Conservation (phyloP, 257 asterid genomes). For the Solanum neorickii region DNA sequence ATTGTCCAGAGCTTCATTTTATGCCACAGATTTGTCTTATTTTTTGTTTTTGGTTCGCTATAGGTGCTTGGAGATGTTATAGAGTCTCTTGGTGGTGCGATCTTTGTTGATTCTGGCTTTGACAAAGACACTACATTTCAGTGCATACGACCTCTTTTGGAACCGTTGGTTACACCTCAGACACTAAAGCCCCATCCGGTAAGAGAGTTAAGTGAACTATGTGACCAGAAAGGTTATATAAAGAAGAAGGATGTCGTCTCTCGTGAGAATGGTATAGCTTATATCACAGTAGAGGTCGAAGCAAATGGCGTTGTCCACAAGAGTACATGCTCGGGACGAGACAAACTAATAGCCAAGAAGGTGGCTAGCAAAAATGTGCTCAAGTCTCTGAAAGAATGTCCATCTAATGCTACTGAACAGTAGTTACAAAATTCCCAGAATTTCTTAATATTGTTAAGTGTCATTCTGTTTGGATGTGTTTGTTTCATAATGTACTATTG, state of each 20-base stretch:
- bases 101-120: conserved; percentile 59
- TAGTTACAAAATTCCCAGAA: background rate
- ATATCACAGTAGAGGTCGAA: conserved; percentile 39
- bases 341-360: conserved; percentile 30
- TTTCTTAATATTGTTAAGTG: background rate
- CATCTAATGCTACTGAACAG: background rate
- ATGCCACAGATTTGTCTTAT: background rate
- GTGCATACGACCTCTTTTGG: conserved; percentile 65
- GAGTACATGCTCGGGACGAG: conserved; percentile 11
- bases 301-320: conserved; percentile 36
- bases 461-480: background rate
- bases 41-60: background rate
- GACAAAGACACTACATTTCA: conserved; percentile 34
- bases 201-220: conserved; percentile 49
- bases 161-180: conserved; percentile 65
- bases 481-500: background rate
- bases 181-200: conserved; percentile 53
- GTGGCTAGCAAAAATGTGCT: conserved; percentile 45
- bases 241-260: conserved; percentile 9
- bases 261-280: conserved; percentile 13
- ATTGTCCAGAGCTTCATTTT: background rate
- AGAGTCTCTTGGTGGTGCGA: conserved; percentile 78
- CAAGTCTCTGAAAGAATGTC: conserved; percentile 16
- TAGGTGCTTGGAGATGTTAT: conserved; percentile 87
- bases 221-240: conserved; percentile 30